Evolutionary conservation across 2,329 filamentous ascomycete genomes (phyloP), one percentile per base, ranked within the genome.

Genomic region (Colletotrichum sp.): DNA sequence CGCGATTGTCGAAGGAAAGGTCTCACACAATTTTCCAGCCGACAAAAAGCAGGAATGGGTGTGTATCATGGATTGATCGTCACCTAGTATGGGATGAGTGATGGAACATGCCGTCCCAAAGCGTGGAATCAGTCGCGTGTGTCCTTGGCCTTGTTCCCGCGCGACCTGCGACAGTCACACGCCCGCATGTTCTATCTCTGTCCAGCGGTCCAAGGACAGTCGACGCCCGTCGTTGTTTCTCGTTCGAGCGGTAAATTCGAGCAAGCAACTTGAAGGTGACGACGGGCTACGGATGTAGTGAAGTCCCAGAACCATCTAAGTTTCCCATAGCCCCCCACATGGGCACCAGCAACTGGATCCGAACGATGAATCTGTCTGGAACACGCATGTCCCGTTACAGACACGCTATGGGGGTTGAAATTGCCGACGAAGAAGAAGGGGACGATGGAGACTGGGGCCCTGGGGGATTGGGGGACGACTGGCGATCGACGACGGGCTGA

Each of bases 331-430:
- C 55, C 62, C 43, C 69, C 69, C 69, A 68, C 69, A 70, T 25
- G 56, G 16, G 69, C 69, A 70, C 56, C 18, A 64, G 69, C 70
- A 48, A 67, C 36, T 73, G 62, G 43, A 67, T 39, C 56, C 56
- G 22, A 64, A 73, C 36, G 68, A 75, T 27, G 62, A 72, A 75
- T 72, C 32, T 75, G 62, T 73, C 73, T 68, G 69, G 69, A 64
- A 75, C 73, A 68, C 43, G 43, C 39, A 67, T 16, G 62, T 22
- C 58, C 22, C 22, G 43, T 43, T 66, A 62, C n/a, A 55, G 10
- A n/a, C 61, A 75, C 43, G 39, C 69, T 56, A 56, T 28, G 55
- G 68, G 71, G 25, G 68, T 34, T n/a, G 55, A 25, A 55, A 32
- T 43, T 55, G 36, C 22, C 39, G 52, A 65, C 34, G 28, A n/a